Conservation (phyloP, 2,329 filamentous ascomycete genomes). For the Colletotrichum sp. region DNA sequence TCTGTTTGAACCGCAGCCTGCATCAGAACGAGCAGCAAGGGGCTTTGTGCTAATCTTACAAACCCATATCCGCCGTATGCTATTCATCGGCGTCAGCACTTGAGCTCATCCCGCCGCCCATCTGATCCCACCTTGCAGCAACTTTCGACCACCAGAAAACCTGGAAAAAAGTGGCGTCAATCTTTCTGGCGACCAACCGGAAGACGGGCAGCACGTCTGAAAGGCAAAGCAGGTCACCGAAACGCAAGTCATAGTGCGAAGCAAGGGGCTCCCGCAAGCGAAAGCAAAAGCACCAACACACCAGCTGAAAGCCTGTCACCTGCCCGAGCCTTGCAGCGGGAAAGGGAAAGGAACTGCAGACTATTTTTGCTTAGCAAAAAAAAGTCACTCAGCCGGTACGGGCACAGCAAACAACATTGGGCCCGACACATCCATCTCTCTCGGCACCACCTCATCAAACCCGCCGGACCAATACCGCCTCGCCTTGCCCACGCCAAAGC, state of each 20-base stretch:
- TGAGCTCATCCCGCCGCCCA: neutral
- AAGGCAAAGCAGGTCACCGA: slow-evolving; percentile 7
- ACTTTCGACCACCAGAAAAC: neutral
- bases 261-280: slow-evolving; percentile 2
- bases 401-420: neutral
- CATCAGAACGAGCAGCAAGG: slow-evolving; percentile 1
- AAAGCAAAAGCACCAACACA: neutral
- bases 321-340: neutral
- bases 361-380: neutral
- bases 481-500: neutral
- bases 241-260: slow-evolving; percentile 5
- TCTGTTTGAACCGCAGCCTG: slow-evolving; percentile 8
- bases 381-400: neutral
- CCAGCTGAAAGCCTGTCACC: neutral
- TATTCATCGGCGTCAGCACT: neutral
- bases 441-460: slow-evolving; percentile 3
- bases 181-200: neutral
- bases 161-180: slow-evolving; percentile 11
- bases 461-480: slow-evolving; percentile 9
- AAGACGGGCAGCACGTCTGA: neutral
- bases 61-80: neutral
- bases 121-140: neutral
- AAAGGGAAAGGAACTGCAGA: neutral
- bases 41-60: slow-evolving; percentile 6
- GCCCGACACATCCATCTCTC: neutral